These are phyloP conservation scores for Atkinsonella texensis DNA, from an alignment of 2,329 filamentous ascomycete species.

Conservation along the genomic window DNA sequence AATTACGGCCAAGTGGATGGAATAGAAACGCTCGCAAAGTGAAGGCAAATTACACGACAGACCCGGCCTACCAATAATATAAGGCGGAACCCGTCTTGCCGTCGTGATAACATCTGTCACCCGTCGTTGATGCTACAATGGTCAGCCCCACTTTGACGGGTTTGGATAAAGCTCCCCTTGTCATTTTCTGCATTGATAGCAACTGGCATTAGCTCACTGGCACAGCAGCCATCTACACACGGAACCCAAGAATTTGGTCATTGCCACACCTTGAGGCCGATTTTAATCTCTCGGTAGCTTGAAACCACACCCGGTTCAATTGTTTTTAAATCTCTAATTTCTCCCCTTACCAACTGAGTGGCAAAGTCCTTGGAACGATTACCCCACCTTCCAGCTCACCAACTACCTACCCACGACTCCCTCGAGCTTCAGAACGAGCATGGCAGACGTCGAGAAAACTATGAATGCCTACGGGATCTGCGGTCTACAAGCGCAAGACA, in stretches of 20 bases:
- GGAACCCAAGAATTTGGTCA: neutral
- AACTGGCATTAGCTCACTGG: neutral
- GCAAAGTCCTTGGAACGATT: neutral
- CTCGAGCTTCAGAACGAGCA: neutral
- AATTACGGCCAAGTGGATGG: too few relatives aligned
- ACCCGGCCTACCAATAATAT: too few relatives aligned
- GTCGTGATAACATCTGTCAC: too few relatives aligned
- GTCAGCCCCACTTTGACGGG: neutral
- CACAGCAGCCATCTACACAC: neutral
- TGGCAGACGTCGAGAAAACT: conserved; percentile 5
- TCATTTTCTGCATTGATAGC: neutral
- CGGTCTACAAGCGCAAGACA: conserved; percentile 31
- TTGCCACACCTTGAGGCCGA: neutral
- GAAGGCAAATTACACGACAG: too few relatives aligned
- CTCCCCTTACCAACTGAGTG: neutral
- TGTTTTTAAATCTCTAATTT: neutral
- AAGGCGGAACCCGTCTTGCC: too few relatives aligned
- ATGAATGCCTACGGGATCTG: conserved; percentile 7
- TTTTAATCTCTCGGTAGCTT: neutral
- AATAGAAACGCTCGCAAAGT: too few relatives aligned
- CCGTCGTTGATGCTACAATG: neutral
- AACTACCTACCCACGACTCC: neutral
- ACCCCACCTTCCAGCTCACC: neutral
- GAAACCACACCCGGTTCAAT: neutral
- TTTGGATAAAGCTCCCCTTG: conserved; percentile 1